These are phyloP conservation scores for Ascoidea asiatica DNA, from an alignment of 805 yeast species.

Conservation along the genomic window DNA sequence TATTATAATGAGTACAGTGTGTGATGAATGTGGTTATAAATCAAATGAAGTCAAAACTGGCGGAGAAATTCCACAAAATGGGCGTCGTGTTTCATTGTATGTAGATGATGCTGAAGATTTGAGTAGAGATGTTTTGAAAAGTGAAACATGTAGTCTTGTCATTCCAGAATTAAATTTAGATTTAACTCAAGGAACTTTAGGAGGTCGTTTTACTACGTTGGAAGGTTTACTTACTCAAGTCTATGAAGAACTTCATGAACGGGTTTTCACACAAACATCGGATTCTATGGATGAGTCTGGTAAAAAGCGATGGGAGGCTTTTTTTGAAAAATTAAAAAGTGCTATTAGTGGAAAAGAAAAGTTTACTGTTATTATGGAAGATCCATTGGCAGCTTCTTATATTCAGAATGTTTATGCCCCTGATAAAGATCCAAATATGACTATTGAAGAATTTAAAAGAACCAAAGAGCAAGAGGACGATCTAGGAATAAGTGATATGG, in stretches of 20 bases:
- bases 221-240: slow-evolving; percentile 91
- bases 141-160: slow-evolving; percentile 79
- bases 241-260: slow-evolving; percentile 70
- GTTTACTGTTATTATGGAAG: slow-evolving; percentile 82
- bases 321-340: slow-evolving; percentile 58
- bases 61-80: slow-evolving; percentile 85
- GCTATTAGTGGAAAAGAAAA: slow-evolving; percentile 73
- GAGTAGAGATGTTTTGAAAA: slow-evolving; percentile 85
- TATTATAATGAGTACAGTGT: slow-evolving; percentile 86
- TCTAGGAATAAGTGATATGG: slow-evolving; percentile 56
- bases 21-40: slow-evolving; percentile 89
- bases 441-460: slow-evolving; percentile 80
- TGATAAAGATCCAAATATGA: slow-evolving; percentile 94
- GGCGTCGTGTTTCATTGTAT: slow-evolving; percentile 55
- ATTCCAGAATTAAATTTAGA: slow-evolving; percentile 87
- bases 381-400: slow-evolving; percentile 90
- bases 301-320: slow-evolving; percentile 68
- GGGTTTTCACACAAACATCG: slow-evolving; percentile 76
- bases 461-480: slow-evolving; percentile 83
- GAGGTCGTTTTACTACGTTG: slow-evolving; percentile 94
- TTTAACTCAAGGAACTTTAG: slow-evolving; percentile 90
- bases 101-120: slow-evolving; percentile 82
- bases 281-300: slow-evolving; percentile 82
- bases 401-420: slow-evolving; percentile 99
- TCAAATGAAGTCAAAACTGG: slow-evolving; percentile 98